These are phyloP conservation scores for Fusarium praegraminearum DNA, from an alignment of 2,329 filamentous ascomycete genomes.

Conservation along the genomic window DNA sequence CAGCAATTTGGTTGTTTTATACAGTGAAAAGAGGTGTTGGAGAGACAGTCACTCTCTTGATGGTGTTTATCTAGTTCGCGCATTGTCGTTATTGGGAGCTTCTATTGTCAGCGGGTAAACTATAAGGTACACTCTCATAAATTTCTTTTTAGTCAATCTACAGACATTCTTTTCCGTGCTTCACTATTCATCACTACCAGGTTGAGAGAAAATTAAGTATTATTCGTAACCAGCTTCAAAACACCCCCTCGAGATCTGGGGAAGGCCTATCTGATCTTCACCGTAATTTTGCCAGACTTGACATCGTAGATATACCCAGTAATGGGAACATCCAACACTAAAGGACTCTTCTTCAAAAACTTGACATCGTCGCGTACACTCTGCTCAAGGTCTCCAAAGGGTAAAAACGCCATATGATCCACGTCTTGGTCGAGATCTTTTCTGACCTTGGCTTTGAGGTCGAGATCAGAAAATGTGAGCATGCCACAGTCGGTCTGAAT, in stretches of 20 bases:
- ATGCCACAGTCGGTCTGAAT: conserved; percentile 62
- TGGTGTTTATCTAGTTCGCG: no score
- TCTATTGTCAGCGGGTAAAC: neutral
- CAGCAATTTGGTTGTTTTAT: neutral
- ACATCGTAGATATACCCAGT: conserved; percentile 85
- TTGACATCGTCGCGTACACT: conserved; percentile 75
- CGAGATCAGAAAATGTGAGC: conserved; percentile 73
- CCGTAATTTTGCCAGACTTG: conserved; percentile 70
- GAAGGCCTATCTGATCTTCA: conserved; percentile 11
- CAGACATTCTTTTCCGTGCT: no score
- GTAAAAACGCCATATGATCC: conserved; percentile 70
- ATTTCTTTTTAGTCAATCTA: neutral
- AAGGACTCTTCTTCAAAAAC: conserved; percentile 68
- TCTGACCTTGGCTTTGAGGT: conserved; percentile 66
- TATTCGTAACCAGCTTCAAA: neutral
- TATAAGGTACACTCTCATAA: neutral
- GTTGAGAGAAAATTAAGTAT: neutral
- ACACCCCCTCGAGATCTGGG: neutral
- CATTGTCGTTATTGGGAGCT: neutral
- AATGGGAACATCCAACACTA: conserved; percentile 72
- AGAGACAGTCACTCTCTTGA: no score
- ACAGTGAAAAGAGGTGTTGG: no score
- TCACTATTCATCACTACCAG: no score
- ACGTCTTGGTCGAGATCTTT: conserved; percentile 68
- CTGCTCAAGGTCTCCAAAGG: conserved; percentile 72